These are phyloP conservation scores for Flueggea neowawraea DNA, from an alignment of 441 rosid genomes.

Conservation along the genomic window DNA sequence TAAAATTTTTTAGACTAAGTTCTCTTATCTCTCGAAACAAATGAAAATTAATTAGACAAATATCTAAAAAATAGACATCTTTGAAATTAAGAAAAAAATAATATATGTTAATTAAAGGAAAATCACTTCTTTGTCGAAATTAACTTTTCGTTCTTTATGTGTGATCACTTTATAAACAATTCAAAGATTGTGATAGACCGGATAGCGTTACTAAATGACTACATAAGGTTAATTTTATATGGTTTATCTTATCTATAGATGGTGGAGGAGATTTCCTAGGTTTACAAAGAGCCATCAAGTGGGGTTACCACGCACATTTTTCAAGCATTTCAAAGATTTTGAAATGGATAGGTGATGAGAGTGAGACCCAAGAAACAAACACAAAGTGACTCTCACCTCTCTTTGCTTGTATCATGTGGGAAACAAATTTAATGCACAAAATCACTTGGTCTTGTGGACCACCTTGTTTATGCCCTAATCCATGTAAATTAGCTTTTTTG, in stretches of 20 bases:
- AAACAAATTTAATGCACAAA: neutral
- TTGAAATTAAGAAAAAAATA: too few relatives aligned
- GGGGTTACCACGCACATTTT: too few relatives aligned
- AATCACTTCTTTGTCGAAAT: neutral
- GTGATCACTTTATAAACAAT: neutral
- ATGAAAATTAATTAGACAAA: too few relatives aligned
- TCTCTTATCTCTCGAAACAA: too few relatives aligned
- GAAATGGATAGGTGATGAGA: neutral
- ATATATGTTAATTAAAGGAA: too few relatives aligned
- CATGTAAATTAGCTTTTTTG: neutral
- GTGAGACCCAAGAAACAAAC: neutral
- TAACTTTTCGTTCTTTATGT: neutral
- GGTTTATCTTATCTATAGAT: neutral
- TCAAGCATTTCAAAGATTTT: too few relatives aligned
- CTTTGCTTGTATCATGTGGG: too few relatives aligned
- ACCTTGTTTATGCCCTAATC: neutral
- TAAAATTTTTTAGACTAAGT: too few relatives aligned
- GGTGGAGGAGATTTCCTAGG: constrained; percentile 14
- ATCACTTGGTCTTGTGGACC: constrained; percentile 7
- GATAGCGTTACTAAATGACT: too few relatives aligned
- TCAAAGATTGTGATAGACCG: constrained; percentile 14
- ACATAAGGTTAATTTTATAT: too few relatives aligned
- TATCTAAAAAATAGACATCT: too few relatives aligned
- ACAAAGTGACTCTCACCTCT: neutral
- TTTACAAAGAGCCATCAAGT: neutral